Evolutionary conservation across 495 filamentous ascomycete species (phyloP).

Genomic region (Neurospora sublineolata): DNA sequence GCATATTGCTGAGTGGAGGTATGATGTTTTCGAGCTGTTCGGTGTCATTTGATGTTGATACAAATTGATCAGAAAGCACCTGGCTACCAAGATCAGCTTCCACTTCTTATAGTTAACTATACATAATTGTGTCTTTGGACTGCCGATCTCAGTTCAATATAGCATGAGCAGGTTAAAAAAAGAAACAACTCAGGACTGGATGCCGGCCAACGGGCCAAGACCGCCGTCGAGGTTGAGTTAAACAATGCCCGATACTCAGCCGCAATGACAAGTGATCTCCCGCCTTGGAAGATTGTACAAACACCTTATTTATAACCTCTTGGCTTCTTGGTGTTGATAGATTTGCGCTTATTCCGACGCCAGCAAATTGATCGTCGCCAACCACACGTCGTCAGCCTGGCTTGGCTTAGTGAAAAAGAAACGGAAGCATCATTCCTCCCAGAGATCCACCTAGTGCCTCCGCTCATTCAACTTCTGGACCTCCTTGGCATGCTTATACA

Average conservation of each 20-base stretch:
- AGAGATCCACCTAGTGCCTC: not conserved
- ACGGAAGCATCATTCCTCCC: not conserved
- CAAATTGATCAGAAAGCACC: not conserved
- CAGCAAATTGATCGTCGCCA: not conserved
- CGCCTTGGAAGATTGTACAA: not conserved
- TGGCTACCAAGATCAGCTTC: not conserved
- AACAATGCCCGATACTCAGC: constrained; percentile 1
- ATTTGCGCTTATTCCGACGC: not conserved
- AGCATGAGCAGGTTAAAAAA: not conserved
- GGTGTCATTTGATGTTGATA: not conserved
- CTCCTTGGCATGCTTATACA: constrained; percentile 21
- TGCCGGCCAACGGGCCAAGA: not conserved
- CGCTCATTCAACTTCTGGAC: constrained; percentile 16
- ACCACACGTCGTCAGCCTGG: not conserved
- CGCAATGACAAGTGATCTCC: not conserved
- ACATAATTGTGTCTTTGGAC: not conserved
- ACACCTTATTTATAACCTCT: constrained; percentile 3
- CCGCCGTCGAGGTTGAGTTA: not conserved
- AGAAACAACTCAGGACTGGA: not conserved
- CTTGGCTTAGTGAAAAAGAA: not conserved
- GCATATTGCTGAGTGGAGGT: not conserved
- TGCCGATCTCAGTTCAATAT: not conserved
- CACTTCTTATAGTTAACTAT: not conserved
- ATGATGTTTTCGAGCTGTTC: not conserved
- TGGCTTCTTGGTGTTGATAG: constrained; percentile 1